These are phyloP conservation scores for Russula abietina DNA, from an alignment of 768 basidiomycete genomes.

Conservation along the genomic window DNA sequence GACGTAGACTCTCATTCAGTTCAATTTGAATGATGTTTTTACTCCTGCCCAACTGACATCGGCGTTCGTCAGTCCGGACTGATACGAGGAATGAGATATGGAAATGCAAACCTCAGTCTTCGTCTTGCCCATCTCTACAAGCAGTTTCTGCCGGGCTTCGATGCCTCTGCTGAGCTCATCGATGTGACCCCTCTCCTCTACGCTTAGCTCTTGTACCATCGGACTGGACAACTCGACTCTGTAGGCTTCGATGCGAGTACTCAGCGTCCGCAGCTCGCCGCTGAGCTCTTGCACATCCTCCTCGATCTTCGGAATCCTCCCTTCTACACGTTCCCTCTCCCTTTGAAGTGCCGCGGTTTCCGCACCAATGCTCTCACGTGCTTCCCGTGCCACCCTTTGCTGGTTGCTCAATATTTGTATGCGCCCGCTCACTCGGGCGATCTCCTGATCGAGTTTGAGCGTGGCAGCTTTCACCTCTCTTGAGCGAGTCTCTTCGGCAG, in stretches of 20 bases:
- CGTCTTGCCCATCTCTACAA: conserved; percentile 60
- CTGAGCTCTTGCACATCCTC: conserved; percentile 63
- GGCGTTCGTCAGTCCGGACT: conserved; percentile 7
- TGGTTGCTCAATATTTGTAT: conserved; percentile 66
- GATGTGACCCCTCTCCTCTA: conserved; percentile 63
- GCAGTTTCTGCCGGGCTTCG: conserved; percentile 63
- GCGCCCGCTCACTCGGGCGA: conserved; percentile 66
- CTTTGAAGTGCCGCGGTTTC: conserved; percentile 53
- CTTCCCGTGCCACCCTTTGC: conserved; percentile 62
- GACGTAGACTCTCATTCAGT: conserved; percentile 79
- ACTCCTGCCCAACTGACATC: conserved; percentile 54
- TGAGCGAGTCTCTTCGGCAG: conserved; percentile 55
- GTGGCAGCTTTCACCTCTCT: conserved; percentile 72
- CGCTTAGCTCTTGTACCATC: conserved; percentile 66
- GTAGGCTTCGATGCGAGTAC: conserved; percentile 58
- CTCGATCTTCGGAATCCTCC: conserved; percentile 59
- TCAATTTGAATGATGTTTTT: conserved; percentile 89
- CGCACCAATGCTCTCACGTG: conserved; percentile 58
- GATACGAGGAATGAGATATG: conserved; percentile 26
- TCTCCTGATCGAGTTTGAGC: conserved; percentile 73
- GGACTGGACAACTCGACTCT: conserved; percentile 65
- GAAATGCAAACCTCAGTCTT: conserved; percentile 58
- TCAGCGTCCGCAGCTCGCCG: conserved; percentile 58
- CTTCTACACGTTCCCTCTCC: conserved; percentile 66
- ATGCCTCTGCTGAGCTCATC: conserved; percentile 66